Conservation (phyloP, 2,329 filamentous ascomycete species). For the Ceratocystiopsis minuta region DNA sequence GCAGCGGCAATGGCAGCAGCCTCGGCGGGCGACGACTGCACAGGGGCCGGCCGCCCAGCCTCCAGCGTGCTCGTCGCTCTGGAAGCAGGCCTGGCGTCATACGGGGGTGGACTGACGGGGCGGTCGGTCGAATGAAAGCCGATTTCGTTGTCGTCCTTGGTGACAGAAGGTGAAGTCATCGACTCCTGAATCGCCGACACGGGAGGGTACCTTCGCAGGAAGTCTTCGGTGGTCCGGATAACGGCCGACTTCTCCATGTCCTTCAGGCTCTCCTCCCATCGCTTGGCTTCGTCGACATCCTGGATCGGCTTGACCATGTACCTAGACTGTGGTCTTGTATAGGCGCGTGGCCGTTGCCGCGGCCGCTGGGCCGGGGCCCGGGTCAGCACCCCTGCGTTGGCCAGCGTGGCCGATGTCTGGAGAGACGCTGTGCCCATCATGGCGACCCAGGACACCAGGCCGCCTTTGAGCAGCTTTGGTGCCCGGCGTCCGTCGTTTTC, state of each 20-base stretch:
- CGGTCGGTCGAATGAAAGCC: neutral
- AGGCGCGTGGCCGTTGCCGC: conserved; percentile 4
- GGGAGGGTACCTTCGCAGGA: conserved; percentile 64
- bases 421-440: conserved; percentile 55
- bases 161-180: conserved; percentile 28
- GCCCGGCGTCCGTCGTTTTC: conserved; percentile 21
- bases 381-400: neutral
- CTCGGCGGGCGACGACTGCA: too few relatives aligned
- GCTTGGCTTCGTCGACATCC: conserved; percentile 54
- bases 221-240: conserved; percentile 64
- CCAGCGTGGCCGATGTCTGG: conserved; percentile 19
- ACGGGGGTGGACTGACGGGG: too few relatives aligned
- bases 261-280: conserved; percentile 62
- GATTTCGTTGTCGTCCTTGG: conserved; percentile 2
- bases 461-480: conserved; percentile 66
- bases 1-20: neutral
- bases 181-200: conserved; percentile 43
- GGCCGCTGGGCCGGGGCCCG: conserved; percentile 1
- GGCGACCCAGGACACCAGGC: conserved; percentile 72
- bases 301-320: conserved; percentile 50
- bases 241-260: conserved; percentile 26
- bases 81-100: neutral
- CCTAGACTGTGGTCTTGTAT: conserved; percentile 22
- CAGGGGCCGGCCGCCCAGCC: too few relatives aligned
- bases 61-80: neutral